phyloP scores from a whole-genome alignment of 176 grass and related monocot genomes.

The Avena sativa region DNA sequence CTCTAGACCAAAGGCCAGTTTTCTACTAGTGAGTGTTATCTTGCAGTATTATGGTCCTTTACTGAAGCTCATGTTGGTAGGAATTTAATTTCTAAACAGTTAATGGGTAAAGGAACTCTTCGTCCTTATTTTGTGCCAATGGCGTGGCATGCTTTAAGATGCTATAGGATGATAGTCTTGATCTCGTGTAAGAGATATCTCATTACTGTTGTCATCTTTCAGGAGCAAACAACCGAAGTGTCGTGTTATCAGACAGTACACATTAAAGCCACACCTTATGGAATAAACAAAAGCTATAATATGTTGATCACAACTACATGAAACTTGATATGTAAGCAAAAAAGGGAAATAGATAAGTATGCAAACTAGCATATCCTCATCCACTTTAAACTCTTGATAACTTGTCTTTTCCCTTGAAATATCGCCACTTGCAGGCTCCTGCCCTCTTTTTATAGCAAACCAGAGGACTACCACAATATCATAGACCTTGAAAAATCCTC shows the following conservation, averaged over 20 bases:
- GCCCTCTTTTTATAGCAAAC: conserved; percentile 74
- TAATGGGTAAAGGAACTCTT: too few relatives aligned
- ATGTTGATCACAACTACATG: conserved; percentile 47
- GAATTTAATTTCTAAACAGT: too few relatives aligned
- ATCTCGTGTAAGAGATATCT: too few relatives aligned
- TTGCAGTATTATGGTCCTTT: too few relatives aligned
- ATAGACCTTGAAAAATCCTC: conserved; percentile 46
- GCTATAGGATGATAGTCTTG: too few relatives aligned
- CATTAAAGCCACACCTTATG: conserved; percentile 41
- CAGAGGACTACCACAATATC: conserved; percentile 40
- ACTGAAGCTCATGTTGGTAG: too few relatives aligned
- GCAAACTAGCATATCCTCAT: conserved; percentile 56
- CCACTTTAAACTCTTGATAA: conserved; percentile 52
- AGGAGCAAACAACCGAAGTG: conserved; percentile 36
- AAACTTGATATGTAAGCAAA: conserved; percentile 32
- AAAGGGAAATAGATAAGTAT: conserved; percentile 34
- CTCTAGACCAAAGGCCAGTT: too few relatives aligned
- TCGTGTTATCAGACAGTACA: conserved; percentile 40
- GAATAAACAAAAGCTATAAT: conserved; percentile 53
- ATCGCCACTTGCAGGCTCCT: conserved; percentile 56
- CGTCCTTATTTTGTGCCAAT: too few relatives aligned
- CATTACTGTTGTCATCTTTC: too few relatives aligned
- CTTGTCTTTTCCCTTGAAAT: conserved; percentile 64
- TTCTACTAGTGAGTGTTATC: too few relatives aligned
- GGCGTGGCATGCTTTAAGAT: too few relatives aligned